Base-by-base conservation (phyloP, 805 yeast species). In the Lipomyces anomalus region DNA sequence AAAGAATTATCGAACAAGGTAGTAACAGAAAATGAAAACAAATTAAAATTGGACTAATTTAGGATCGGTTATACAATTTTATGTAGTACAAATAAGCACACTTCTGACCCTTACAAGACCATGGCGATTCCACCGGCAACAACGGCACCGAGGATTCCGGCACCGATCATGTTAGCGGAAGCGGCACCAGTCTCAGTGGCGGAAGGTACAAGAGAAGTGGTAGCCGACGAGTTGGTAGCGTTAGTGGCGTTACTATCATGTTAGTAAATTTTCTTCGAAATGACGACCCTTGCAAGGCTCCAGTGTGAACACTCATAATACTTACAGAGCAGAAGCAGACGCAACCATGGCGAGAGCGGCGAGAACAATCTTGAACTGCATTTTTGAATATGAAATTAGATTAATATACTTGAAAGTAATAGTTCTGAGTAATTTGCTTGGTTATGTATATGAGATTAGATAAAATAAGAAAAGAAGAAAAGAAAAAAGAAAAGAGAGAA, bases 21-120 rank as follows among this genome's bases (percentile, higher is more conserved):
- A n/a, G n/a, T n/a, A n/a, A n/a, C n/a, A n/a, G n/a, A n/a, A n/a
- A n/a, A n/a, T n/a, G n/a, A n/a, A n/a, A n/a, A n/a, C n/a, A n/a
- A n/a, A n/a, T n/a, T 95, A 89, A 71, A 90, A 88, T 71, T 90
- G 95, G 70, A 90, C 92, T 57, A 98, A 98, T 58, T 94, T 82
- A 64, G 87, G 95, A 32, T 54, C 43, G 11, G 55, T 35, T 57
- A 45, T 45, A 13, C 13, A 26, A 26, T 29, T 29, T n/a, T 18
- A 38, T 40, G n/a, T 22, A 35, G 34, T 16, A 23, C 43, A 32
- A 9, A 13, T n/a, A 17, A 11, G 34, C 6, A 40, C 6, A 22
- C 24, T 13, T 22, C 16, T 28, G 22, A 20, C 34, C 38, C 37
- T 63, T 64, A 64, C 58, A 64, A 64, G 49, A 64, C 59, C 22